Conservation (phyloP, 345 rosid genomes). For the Capsella bursapastoris region DNA sequence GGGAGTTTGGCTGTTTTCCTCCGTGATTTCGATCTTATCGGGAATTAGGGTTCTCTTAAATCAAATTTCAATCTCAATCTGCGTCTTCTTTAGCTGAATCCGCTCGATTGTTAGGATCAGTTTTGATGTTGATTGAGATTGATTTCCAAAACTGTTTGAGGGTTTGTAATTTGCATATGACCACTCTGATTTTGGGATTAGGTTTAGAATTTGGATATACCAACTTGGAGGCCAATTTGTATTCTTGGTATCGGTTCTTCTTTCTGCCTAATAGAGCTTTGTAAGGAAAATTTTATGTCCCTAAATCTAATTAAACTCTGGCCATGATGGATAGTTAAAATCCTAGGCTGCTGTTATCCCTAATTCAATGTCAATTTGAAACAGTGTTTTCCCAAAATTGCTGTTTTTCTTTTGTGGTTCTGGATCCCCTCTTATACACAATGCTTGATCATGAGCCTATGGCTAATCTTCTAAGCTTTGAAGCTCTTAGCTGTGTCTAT, state of each 20-base stretch:
- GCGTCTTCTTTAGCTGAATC: no score
- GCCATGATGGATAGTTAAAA: neutral
- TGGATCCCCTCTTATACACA: slow-evolving; percentile 5
- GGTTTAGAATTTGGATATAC: neutral
- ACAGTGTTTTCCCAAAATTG: neutral
- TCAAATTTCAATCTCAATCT: neutral
- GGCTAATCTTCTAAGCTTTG: slow-evolving; percentile 1
- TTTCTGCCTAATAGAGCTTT: neutral
- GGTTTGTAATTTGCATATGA: neutral
- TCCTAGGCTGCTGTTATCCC: neutral
- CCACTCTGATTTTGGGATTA: slow-evolving; percentile 14
- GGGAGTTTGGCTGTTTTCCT: neutral
- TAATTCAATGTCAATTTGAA: neutral
- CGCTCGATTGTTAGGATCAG: neutral
- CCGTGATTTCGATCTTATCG: slow-evolving; percentile 20
- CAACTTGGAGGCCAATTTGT: slow-evolving; percentile 2
- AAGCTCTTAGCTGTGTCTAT: slow-evolving; percentile 14
- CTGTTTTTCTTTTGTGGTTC: neutral
- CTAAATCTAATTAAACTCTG: neutral
- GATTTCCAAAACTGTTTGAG: neutral
- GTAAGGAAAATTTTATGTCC: neutral
- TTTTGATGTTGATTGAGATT: neutral
- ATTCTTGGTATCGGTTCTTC: neutral
- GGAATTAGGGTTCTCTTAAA: slow-evolving; percentile 9
- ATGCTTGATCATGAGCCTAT: slow-evolving; percentile 1